Evolutionary conservation across 2,329 filamentous ascomycete genomes (phyloP), one percentile per base, ranked within the genome.

Genomic region (Cladosporium velox): DNA sequence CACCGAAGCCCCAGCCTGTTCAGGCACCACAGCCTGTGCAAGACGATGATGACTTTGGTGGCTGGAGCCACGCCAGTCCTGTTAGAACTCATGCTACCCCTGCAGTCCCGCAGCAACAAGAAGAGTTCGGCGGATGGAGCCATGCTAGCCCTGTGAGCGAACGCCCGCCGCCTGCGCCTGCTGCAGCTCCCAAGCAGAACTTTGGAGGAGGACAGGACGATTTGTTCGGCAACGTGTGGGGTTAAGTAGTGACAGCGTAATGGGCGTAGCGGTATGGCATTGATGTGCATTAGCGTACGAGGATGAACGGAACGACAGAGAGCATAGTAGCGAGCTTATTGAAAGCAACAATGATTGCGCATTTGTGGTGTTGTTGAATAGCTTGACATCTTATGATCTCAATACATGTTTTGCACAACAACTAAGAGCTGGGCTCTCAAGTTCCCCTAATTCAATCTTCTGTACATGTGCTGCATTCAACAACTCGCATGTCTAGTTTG

Each of bases 71-170:
- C 75, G 87, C 88, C 54, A 83, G 80, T 44, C 80, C 83, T 66
- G 76, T 79, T 35, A 26, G 28, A 2, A 62, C 59, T 7, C 59
- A 34, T 6, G 51, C 61, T 1, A 28, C 60, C 8, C 47, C 60
- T 1, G 74, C 81, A 24, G 76, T 76, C 73, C 90, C 97, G 1
- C 85, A 90, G 35, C 90, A 91, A 0, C 94, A 98, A 72, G 94
- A 98, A 78, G 94, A 98, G 75, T 98, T 97, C 80, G 94, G 94
- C 21, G 93, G 94, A 12, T 98, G 94, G 94, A 88, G 91, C 58
- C 96, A 92, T 75, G 87, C 88, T 57, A 83, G 80, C 51, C 80
- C 83, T 67, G 76, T 79, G 35, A 55, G 52, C 5, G 52, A 55
- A 14, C 74, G 81, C 28, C 76, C 77, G 34, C 79, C 85, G 21